Conservation (phyloP, 2,329 filamentous ascomycete genomes). For the Tolypocladium ophioglossoides region DNA sequence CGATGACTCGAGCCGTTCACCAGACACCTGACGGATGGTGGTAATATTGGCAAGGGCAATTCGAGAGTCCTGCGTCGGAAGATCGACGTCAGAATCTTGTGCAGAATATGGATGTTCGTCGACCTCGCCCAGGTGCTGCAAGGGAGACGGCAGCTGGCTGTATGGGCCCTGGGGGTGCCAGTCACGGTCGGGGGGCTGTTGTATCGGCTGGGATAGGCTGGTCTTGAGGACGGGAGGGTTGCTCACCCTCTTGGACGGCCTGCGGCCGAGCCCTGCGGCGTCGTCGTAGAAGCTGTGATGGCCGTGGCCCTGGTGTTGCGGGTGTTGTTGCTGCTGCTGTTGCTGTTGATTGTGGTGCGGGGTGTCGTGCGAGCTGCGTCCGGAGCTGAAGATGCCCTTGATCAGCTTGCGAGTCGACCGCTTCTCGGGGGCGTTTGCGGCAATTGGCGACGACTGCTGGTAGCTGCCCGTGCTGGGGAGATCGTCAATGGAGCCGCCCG, state of each 20-base stretch:
- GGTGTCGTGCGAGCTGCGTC: conserved; percentile 7
- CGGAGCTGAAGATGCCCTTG: conserved; percentile 40
- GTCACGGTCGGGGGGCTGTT: conserved; percentile 7
- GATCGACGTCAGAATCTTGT: conserved; percentile 28
- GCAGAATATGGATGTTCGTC: conserved; percentile 24
- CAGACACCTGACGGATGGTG: conserved; percentile 37
- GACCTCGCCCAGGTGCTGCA: conserved; percentile 32
- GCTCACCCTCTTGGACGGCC: conserved; percentile 48
- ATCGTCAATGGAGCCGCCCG: conserved; percentile 13
- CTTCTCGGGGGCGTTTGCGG: conserved; percentile 27
- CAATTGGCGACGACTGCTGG: conserved; percentile 21
- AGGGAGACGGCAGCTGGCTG: conserved; percentile 24
- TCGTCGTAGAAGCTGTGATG: conserved; percentile 35
- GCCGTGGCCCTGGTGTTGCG: conserved; percentile 10
- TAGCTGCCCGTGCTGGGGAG: conserved; percentile 8
- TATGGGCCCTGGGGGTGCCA: conserved; percentile 10
- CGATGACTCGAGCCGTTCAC: conserved; percentile 29
- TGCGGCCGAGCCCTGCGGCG: conserved; percentile 36
- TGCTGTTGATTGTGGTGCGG: conserved; percentile 17
- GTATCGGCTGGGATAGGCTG: conserved; percentile 17
- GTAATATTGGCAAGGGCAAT: conserved; percentile 17
- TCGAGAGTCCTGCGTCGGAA: conserved; percentile 29
- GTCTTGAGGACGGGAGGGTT: conserved; percentile 34
- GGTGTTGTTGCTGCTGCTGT: neutral
- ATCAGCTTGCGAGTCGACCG: conserved; percentile 43